These are phyloP conservation scores for Microsporum audouinii DNA, from an alignment of 2,329 filamentous ascomycete genomes.

Conservation along the genomic window DNA sequence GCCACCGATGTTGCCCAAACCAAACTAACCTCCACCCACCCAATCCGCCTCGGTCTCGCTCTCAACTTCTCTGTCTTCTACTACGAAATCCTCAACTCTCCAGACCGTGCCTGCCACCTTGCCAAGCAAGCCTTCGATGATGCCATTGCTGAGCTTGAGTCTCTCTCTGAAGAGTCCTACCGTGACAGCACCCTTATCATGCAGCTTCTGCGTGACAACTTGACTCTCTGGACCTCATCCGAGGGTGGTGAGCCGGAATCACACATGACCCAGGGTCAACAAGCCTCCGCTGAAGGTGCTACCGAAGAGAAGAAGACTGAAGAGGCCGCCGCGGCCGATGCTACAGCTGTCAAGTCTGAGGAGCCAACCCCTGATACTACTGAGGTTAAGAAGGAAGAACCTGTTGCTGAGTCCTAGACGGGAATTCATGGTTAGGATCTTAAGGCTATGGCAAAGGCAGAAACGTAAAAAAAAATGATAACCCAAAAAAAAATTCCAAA, in stretches of 20 bases:
- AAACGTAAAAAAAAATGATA: background rate
- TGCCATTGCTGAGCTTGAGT: conserved; percentile 97
- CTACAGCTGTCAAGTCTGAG: conserved; percentile 2
- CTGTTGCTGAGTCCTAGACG: conserved; percentile 27
- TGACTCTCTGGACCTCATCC: conserved; percentile 95
- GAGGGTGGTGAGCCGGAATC: conserved; percentile 62
- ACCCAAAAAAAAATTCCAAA: background rate
- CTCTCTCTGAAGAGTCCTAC: conserved; percentile 94
- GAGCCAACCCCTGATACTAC: conserved; percentile 8
- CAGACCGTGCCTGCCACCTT: conserved; percentile 92
- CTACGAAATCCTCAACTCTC: conserved; percentile 98
- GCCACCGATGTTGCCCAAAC: conserved; percentile 97
- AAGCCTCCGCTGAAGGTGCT: background rate
- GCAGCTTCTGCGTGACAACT: conserved; percentile 96
- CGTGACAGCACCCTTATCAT: conserved; percentile 98
- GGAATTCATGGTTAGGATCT: background rate
- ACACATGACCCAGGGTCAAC: conserved; percentile 30
- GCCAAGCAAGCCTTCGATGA: conserved; percentile 99
- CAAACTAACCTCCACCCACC: conserved; percentile 92
- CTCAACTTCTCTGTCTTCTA: conserved; percentile 99
- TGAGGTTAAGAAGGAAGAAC: conserved; percentile 8
- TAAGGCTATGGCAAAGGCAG: background rate
- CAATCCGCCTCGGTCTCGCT: conserved; percentile 92
- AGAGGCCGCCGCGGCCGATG: background rate
- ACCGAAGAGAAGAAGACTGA: conserved; percentile 50